A percentile compares a stretch with the other conserved stretches of the same genome.
These are phyloP conservation scores for Rhododendron henanense DNA, from an alignment of 148 eudicot species.

Conservation along the genomic window DNA sequence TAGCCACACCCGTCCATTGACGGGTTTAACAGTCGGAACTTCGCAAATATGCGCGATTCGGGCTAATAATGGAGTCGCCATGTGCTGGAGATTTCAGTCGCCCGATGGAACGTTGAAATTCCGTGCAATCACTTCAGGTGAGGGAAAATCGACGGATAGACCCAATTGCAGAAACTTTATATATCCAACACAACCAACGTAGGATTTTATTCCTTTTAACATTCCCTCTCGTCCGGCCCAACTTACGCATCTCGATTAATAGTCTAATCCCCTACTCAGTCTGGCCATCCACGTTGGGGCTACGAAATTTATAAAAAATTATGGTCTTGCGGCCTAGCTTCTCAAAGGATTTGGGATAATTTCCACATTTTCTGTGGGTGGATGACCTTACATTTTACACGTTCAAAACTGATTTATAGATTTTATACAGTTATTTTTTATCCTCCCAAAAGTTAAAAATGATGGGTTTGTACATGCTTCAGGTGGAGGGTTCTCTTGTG, in stretches of 20 bases:
- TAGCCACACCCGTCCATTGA: conserved; percentile 16
- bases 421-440: too few species aligned
- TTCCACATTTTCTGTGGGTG: neutral
- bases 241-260: too few species aligned
- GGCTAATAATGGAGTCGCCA: conserved; percentile 18
- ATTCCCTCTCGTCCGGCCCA: too few species aligned
- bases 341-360: neutral
- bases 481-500: conserved; percentile 53
- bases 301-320: too few species aligned
- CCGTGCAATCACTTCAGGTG: conserved; percentile 40
- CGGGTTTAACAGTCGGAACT: conserved; percentile 31
- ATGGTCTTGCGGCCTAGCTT: too few species aligned
- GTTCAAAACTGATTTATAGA: neutral
- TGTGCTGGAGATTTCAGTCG: conserved; percentile 37
- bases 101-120: conserved; percentile 24
- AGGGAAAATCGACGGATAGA: neutral
- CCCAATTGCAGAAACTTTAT: neutral
- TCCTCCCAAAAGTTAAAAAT: neutral
- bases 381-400: neutral
- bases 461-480: conserved; percentile 17
- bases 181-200: neutral
- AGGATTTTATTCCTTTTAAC: neutral
- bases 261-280: too few species aligned
- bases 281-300: too few species aligned
- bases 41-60: conserved; percentile 45